phyloP scores from a whole-genome alignment of 78 protist species.

The Pigoraptor vietnamica region DNA sequence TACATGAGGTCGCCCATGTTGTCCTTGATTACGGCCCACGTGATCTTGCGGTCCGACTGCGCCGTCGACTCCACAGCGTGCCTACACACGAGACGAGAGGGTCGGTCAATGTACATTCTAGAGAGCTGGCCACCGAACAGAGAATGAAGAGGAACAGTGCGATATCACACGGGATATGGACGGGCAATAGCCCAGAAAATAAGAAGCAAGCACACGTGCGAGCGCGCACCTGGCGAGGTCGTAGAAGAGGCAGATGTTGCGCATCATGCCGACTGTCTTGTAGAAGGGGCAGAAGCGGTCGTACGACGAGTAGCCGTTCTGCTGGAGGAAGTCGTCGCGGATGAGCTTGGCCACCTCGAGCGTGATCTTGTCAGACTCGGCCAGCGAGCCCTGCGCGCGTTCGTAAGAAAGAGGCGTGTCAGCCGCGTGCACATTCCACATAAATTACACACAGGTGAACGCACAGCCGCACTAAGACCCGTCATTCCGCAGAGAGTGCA shows the following conservation, averaged over 20 bases:
- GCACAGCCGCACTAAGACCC: no score
- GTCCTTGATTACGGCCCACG: slow-evolving; percentile 10
- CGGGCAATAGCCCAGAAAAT: not conserved
- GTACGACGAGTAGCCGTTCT: slow-evolving; percentile 88
- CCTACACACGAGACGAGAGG: slow-evolving; percentile 48
- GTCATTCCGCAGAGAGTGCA: not conserved
- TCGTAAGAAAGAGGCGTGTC: no score
- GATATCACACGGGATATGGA: not conserved
- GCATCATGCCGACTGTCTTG: slow-evolving; percentile 96
- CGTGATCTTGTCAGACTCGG: slow-evolving; percentile 96
- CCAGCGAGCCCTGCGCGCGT: slow-evolving; percentile 91
- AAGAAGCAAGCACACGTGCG: slow-evolving; percentile 3
- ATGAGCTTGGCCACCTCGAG: slow-evolving; percentile 94
- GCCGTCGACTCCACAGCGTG: slow-evolving; percentile 11
- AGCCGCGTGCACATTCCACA: no score
- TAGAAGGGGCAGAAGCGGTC: slow-evolving; percentile 98
- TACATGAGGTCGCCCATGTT: slow-evolving; percentile 6
- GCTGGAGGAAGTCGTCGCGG: slow-evolving; percentile 97
- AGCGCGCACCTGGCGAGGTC: slow-evolving; percentile 34
- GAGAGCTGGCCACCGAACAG: not conserved
- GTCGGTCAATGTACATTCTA: not conserved
- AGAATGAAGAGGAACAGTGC: not conserved
- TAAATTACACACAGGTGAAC: no score
- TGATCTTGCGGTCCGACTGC: slow-evolving; percentile 18
- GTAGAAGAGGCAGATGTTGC: slow-evolving; percentile 84